These are phyloP conservation scores for Ceratobasidium sp. DNA, from an alignment of 1,284 basidiomycete genomes.

Conservation along the genomic window DNA sequence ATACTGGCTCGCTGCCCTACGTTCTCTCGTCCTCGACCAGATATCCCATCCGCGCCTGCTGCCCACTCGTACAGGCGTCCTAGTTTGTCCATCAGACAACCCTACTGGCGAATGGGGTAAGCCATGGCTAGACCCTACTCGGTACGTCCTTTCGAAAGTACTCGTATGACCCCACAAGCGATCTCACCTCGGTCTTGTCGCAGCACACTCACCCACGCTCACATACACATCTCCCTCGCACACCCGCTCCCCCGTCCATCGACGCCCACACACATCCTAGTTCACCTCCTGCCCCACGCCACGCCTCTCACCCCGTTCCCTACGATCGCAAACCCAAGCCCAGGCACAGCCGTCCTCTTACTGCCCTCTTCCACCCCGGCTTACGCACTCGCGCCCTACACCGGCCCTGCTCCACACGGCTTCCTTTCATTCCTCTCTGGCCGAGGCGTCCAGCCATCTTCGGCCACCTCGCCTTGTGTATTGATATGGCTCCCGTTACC, in stretches of 20 bases:
- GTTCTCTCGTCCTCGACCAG: constrained; percentile 32
- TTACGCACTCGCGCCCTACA: constrained; percentile 34
- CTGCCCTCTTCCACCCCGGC: constrained; percentile 28
- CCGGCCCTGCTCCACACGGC: constrained; percentile 37
- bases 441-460: constrained; percentile 41
- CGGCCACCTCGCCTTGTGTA: constrained; percentile 26
- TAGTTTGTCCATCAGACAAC: constrained; percentile 19
- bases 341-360: constrained; percentile 25
- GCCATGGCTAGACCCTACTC: constrained; percentile 34
- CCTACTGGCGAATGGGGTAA: constrained; percentile 44
- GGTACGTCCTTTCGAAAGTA: constrained; percentile 28
- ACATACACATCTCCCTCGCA: constrained; percentile 37
- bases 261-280: constrained; percentile 36
- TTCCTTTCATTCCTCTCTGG: constrained; percentile 38
- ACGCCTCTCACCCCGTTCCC: constrained; percentile 29
- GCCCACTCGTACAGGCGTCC: constrained; percentile 22
- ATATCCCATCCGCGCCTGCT: constrained; percentile 31
- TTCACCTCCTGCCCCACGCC: constrained; percentile 29
- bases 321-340: not conserved
- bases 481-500: constrained; percentile 41
- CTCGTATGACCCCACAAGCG: not conserved
- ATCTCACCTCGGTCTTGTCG: constrained; percentile 8
- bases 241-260: constrained; percentile 40
- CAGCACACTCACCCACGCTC: constrained; percentile 37
- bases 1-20: constrained; percentile 36